These are phyloP conservation scores for Amauroascus verrucosus DNA, from an alignment of 2,329 filamentous ascomycete genomes.

Conservation along the genomic window DNA sequence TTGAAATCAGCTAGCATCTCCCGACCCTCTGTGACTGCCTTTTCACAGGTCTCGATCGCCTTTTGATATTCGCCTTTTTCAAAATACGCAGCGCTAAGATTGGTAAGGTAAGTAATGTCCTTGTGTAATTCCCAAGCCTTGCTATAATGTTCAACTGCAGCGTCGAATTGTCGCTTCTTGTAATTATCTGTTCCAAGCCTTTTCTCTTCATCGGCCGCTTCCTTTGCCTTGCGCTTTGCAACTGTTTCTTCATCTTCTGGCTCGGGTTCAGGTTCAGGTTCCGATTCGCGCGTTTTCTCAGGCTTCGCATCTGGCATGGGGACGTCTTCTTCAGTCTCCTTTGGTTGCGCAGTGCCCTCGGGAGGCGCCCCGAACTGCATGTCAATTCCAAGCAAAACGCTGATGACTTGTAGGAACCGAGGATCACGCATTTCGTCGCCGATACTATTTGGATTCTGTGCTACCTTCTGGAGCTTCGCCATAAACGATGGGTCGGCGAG, in stretches of 20 bases:
- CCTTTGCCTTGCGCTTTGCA: constrained; percentile 82
- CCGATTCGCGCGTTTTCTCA: constrained; percentile 27
- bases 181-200: constrained; percentile 86
- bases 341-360: constrained; percentile 34
- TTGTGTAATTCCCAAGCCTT: constrained; percentile 93
- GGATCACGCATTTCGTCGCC: constrained; percentile 79
- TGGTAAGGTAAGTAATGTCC: constrained; percentile 97
- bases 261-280: constrained; percentile 43
- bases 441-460: constrained; percentile 68
- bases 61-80: constrained; percentile 92
- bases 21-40: constrained; percentile 83
- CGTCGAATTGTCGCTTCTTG: constrained; percentile 96
- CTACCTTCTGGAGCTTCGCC: constrained; percentile 71
- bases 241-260: constrained; percentile 70
- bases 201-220: constrained; percentile 89
- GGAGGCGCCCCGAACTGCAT: constrained; percentile 59
- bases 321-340: constrained; percentile 59
- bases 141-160: constrained; percentile 84
- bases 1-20: constrained; percentile 93
- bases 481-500: constrained; percentile 82
- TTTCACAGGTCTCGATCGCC: constrained; percentile 73
- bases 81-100: constrained; percentile 84
- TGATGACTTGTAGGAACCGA: constrained; percentile 85
- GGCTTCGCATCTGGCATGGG: constrained; percentile 64
- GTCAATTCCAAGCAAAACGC: constrained; percentile 85